Evolutionary conservation across 352 stramenopile species (phyloP).

Genomic region (Globisporangium nunn): DNA sequence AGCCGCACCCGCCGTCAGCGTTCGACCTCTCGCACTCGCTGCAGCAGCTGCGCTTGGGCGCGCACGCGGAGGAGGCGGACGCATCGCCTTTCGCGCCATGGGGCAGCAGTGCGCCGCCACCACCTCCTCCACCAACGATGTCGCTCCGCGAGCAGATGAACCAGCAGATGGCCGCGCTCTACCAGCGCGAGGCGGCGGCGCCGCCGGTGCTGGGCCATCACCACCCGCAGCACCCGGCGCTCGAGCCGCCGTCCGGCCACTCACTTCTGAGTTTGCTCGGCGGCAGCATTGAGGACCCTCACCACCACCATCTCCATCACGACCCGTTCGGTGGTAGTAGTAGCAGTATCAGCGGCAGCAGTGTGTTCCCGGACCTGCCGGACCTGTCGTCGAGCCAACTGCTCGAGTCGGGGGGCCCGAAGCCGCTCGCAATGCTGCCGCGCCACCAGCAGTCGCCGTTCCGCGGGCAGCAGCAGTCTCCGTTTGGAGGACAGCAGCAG

Average conservation of each 20-base stretch:
- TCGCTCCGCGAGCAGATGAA: conserved; percentile 67
- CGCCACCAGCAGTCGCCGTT: conserved; percentile 9
- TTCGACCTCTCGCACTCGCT: conserved; percentile 44
- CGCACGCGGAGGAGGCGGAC: neutral
- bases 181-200: conserved; percentile 23
- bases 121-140: conserved; percentile 4
- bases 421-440: conserved; percentile 10
- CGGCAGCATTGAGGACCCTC: conserved; percentile 7
- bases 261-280: conserved; percentile 30
- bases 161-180: conserved; percentile 68
- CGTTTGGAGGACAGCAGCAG: neutral
- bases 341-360: conserved; percentile 1
- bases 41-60: conserved; percentile 27
- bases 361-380: conserved; percentile 4
- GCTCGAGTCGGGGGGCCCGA: conserved; percentile 7
- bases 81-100: conserved; percentile 4
- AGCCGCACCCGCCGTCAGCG: conserved; percentile 2
- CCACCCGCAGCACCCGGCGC: conserved; percentile 21
- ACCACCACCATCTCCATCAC: conserved; percentile 8
- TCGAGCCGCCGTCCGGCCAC: conserved; percentile 23
- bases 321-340: neutral
- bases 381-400: conserved; percentile 4
- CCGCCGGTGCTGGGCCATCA: conserved; percentile 5
- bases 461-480: neutral
- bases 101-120: conserved; percentile 1